Evolutionary conservation across 257 asterid genomes (phyloP), one percentile per base, ranked within the genome.

Genomic region (Salvia miltiorrhiza): DNA sequence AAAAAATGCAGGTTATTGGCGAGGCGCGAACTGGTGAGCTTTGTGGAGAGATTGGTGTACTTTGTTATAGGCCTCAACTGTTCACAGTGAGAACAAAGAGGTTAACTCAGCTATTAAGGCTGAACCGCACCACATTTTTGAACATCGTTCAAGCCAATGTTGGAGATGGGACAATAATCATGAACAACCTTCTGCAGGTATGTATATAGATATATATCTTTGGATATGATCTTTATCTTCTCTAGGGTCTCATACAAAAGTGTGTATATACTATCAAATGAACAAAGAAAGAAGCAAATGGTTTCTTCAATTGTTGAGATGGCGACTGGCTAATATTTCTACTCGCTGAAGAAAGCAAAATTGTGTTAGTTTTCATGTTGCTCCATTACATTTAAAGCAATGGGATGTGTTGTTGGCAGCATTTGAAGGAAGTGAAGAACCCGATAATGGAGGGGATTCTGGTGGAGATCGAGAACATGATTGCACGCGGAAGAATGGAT

Each of bases 151-250:
- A 94, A 82, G 97, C 96, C 76, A 89, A 91, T 55, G 87, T 87
- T 32, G 97, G 92, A 61, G 99, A 94, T 49, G 97, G 96, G 68
- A 84, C 93, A 1, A 81, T 87, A 32, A 91, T 94, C 77, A 87
- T 91, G 89, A 94, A 85, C 48, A 94, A 94, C 79, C 92, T 94
- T 63, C 90, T 94, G 39, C 93, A 87, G 99, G 99, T 90, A 39
- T 41, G 6, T 50, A 30, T 35, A 1, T 7, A 54, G 10, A 48
- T 2, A 26, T 21, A 14, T 48, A 7, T 8, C n/a, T 19, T 8
- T 50, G 11, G 1, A 50, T 50, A 37, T 37, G 11, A 37, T 37
- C 41, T 37, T 37, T 1, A 37, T 37, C 41, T 7, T 0, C 1
- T 7, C 33, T 6, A 30, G 1, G n/a, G n/a, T n/a, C n/a, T n/a